Evolutionary conservation across 352 stramenopile genomes (phyloP).

Genomic region (Phytophthora fragariaefolia): DNA sequence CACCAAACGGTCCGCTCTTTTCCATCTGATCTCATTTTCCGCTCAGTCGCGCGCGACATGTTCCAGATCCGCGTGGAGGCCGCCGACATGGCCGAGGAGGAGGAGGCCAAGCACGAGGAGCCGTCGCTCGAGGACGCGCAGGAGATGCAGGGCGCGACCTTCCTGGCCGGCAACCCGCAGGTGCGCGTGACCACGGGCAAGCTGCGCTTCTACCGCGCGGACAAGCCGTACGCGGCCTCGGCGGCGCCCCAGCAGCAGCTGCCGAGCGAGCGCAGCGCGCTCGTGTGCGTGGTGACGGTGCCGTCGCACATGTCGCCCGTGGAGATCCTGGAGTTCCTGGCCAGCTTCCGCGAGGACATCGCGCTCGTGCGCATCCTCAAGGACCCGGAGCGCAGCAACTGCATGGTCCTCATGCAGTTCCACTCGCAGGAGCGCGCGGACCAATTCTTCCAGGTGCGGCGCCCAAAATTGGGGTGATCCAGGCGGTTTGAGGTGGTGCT

Average conservation of each 20-base stretch:
- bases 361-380: constrained; percentile 82
- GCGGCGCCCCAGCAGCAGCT: constrained; percentile 47
- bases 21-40: constrained; percentile 3
- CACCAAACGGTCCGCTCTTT: neutral
- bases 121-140: constrained; percentile 23
- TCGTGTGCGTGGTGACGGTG: constrained; percentile 86
- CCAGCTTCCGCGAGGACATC: constrained; percentile 76
- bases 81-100: constrained; percentile 47
- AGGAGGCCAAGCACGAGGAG: constrained; percentile 47
- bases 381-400: constrained; percentile 82
- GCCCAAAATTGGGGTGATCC: neutral
- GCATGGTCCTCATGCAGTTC: constrained; percentile 89
- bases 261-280: constrained; percentile 70
- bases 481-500: neutral
- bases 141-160: constrained; percentile 47
- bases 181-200: constrained; percentile 80
- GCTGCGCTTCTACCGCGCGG: constrained; percentile 82
- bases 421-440: constrained; percentile 77
- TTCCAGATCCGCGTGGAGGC: constrained; percentile 88
- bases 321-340: constrained; percentile 86
- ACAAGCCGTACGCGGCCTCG: constrained; percentile 54
- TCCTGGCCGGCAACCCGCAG: constrained; percentile 82
- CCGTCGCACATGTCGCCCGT: constrained; percentile 87
- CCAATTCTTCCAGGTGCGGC: constrained; percentile 73
- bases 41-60: constrained; percentile 41